These are phyloP conservation scores for Mucor mucedo DNA, from an alignment of 371 early-diverging fungal species.

Conservation along the genomic window DNA sequence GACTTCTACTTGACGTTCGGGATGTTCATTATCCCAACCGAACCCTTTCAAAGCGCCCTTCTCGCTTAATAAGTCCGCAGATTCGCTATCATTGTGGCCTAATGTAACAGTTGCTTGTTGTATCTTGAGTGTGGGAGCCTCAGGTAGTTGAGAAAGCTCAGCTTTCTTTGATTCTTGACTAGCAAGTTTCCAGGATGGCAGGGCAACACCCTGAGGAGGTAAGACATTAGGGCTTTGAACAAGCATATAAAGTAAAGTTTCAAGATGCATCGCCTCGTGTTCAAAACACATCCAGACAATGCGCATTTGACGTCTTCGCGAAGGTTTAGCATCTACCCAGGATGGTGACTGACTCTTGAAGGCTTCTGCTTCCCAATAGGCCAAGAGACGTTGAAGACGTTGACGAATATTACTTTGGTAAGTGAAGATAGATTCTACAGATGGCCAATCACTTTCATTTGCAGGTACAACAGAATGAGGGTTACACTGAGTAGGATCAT, in stretches of 20 bases:
- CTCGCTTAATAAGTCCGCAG: conserved; percentile 26
- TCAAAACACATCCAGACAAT: conserved; percentile 87
- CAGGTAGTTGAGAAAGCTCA: conserved; percentile 13
- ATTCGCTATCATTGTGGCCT: conserved; percentile 69
- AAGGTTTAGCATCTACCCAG: conserved; percentile 26
- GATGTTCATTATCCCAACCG: conserved; percentile 94
- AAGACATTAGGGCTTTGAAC: conserved; percentile 62
- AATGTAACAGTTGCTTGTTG: conserved; percentile 43
- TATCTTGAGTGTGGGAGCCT: conserved; percentile 18
- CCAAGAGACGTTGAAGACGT: conserved; percentile 58
- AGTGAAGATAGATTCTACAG: conserved; percentile 58
- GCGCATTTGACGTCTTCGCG: conserved; percentile 58
- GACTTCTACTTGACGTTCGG: conserved; percentile 48
- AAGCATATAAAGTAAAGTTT: conserved; percentile 88
- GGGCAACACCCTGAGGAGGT: conserved; percentile 41
- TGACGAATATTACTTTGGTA: conserved; percentile 71
- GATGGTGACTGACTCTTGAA: conserved; percentile 17
- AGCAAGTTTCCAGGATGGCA: conserved; percentile 32
- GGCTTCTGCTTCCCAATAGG: conserved; percentile 40
- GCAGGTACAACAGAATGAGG: conserved; percentile 81
- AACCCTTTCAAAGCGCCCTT: conserved; percentile 33
- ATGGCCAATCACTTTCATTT: conserved; percentile 71
- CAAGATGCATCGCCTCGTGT: conserved; percentile 92
- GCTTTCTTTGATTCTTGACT: background rate
- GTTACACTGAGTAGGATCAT: conserved; percentile 79